These are phyloP conservation scores for Gracilaria vermiculophylla DNA, from an alignment of 23 red algal genomes.

Conservation along the genomic window DNA sequence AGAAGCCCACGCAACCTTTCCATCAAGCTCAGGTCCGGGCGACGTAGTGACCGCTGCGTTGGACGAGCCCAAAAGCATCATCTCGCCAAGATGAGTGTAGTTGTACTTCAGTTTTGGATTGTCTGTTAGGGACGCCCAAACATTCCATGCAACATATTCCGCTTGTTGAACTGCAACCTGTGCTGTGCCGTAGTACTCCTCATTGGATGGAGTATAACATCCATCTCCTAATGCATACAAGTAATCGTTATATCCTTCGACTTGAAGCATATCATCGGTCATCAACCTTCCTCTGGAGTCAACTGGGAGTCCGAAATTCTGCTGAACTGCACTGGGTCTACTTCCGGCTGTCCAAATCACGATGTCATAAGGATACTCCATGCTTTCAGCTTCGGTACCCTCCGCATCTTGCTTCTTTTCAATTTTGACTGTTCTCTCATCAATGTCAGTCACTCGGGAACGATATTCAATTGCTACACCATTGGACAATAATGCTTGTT, in stretches of 20 bases:
- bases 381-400: background rate
- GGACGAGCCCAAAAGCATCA: constrained; percentile 84
- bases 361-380: constrained; percentile 68
- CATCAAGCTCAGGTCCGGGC: constrained; percentile 69
- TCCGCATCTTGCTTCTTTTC: background rate
- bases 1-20: constrained; percentile 56
- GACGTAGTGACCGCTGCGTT: constrained; percentile 71
- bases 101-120: constrained; percentile 68
- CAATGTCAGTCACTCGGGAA: constrained; percentile 51
- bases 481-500: constrained; percentile 23
- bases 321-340: constrained; percentile 29
- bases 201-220: background rate
- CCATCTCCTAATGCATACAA: constrained; percentile 91
- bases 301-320: constrained; percentile 22
- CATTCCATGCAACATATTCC: constrained; percentile 93
- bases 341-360: constrained; percentile 95
- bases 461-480: constrained; percentile 54
- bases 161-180: constrained; percentile 92
- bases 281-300: constrained; percentile 59
- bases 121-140: constrained; percentile 76
- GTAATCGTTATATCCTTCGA: constrained; percentile 27
- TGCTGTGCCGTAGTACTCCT: constrained; percentile 69
- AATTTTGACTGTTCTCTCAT: constrained; percentile 38
- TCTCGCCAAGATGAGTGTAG: constrained; percentile 94
- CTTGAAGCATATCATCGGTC: constrained; percentile 69